Evolutionary conservation across 2,329 filamentous ascomycete genomes (phyloP).

Genomic region (Curvularia spicifera): DNA sequence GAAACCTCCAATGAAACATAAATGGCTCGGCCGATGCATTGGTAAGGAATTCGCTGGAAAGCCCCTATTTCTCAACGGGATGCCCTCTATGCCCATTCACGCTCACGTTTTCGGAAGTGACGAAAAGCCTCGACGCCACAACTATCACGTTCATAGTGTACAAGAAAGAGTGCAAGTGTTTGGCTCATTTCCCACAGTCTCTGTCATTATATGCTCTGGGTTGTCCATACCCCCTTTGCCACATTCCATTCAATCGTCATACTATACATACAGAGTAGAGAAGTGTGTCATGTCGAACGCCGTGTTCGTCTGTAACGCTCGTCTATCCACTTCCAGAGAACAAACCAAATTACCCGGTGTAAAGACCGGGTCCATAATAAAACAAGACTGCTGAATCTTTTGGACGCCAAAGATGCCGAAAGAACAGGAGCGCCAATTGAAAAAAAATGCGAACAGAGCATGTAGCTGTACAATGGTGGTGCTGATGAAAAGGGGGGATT

Average conservation of each 20-base stretch:
- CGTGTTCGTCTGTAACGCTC: slow-evolving; percentile 16
- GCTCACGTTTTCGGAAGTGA: not conserved
- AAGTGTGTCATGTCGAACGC: slow-evolving; percentile 31
- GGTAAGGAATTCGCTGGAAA: not conserved
- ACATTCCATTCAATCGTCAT: slow-evolving; percentile 17
- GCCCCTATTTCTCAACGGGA: slow-evolving; percentile 5
- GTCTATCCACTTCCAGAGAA: slow-evolving; percentile 26
- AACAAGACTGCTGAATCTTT: slow-evolving; percentile 25
- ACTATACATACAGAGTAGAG: slow-evolving; percentile 39
- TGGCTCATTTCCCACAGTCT: not conserved
- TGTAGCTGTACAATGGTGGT: slow-evolving; percentile 26
- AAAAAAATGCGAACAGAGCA: slow-evolving; percentile 24
- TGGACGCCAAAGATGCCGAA: slow-evolving; percentile 44
- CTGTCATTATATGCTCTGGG: slow-evolving; percentile 10
- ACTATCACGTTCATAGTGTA: no score
- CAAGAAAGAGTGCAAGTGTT: not conserved
- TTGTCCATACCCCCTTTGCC: slow-evolving; percentile 10
- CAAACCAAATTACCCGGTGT: slow-evolving; percentile 18
- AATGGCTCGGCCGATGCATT: slow-evolving; percentile 3
- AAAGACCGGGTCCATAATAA: slow-evolving; percentile 9
- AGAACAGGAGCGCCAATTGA: slow-evolving; percentile 20
- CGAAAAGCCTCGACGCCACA: not conserved
- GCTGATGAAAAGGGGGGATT: slow-evolving; percentile 7
- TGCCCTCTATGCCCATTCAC: not conserved
- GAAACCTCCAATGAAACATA: no score